Evolutionary conservation across 2,329 filamentous ascomycete species (phyloP), one percentile per base, ranked within the genome.

Genomic region (Aspergillus japonicus): DNA sequence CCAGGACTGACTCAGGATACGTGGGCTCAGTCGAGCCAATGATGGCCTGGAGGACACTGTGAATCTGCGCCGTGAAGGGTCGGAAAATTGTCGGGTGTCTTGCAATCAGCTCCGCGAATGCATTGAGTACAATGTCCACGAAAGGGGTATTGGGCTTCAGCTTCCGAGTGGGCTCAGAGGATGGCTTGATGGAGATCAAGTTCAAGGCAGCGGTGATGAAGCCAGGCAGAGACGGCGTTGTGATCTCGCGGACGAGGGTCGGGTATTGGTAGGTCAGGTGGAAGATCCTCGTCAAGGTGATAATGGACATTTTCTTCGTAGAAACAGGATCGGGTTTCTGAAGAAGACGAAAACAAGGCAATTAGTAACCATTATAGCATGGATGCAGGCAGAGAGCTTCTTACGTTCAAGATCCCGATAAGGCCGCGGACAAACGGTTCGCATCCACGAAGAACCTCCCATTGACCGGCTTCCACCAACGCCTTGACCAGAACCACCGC

Each of bases 211-310:
- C 82, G 0, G 85, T 87, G 50, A 93, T 83, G 69, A 94, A 96
- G 1, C 84, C 79, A 1, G 91, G 87, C 21, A 97, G 79, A 3
- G 87, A 90, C 2, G 92, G 92, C 0, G 92, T 96, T 1, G 90
- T 93, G 62, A 97, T 91, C 72, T 97, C 93, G 67, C 94, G 85
- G 49, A 94, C 82, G 56, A 97, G 81, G 8, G 91, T 95, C 61
- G 89, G 91, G 71, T 92, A 92, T 42, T 89, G 86, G 70, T 92
- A 90, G 47, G 93, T 89, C 39, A 95, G 84, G 66, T 87, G 83
- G 77, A 95, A 97, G 66, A 97, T 92, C 69, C 90, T 88, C 21
- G 90, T 90, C 62, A 97, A 79, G 14, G 90, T 86, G 62, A 95
- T 84, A 53, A 96, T 81, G 65, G 86, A 86, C 60, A 97, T 76